A percentile compares a stretch with the other conserved stretches of the same genome.
These are phyloP conservation scores for Lecanoromycetidae sp. DNA, from an alignment of 2,329 filamentous ascomycete genomes.

Conservation along the genomic window DNA sequence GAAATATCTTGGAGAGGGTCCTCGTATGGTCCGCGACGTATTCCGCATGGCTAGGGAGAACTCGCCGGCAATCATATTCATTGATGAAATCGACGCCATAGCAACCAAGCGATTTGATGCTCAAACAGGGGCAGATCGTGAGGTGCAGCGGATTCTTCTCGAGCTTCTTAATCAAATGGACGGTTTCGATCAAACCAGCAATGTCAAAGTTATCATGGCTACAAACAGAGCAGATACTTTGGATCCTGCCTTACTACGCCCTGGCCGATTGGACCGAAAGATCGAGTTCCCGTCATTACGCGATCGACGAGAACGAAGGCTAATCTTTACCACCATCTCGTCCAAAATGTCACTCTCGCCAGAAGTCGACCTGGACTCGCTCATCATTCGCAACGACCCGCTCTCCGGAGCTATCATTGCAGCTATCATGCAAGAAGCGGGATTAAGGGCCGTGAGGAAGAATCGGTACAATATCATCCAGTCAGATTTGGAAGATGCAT, in stretches of 20 bases:
- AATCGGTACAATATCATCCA: slow-evolving; percentile 99
- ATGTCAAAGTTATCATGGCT: slow-evolving; percentile 99
- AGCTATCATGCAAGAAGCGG: slow-evolving; percentile 98
- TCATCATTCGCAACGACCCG: slow-evolving; percentile 95
- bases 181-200: slow-evolving; percentile 95
- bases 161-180: slow-evolving; percentile 99
- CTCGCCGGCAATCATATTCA: slow-evolving; percentile 97
- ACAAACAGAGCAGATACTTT: slow-evolving; percentile 97
- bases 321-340: slow-evolving; percentile 97
- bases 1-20: slow-evolving; percentile 95
- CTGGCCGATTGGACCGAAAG: slow-evolving; percentile 91
- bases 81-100: slow-evolving; percentile 97
- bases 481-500: slow-evolving; percentile 89
- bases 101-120: slow-evolving; percentile 98
- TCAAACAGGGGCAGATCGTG: slow-evolving; percentile 92
- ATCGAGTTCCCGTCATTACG: slow-evolving; percentile 96
- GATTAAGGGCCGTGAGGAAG: slow-evolving; percentile 85
- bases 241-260: slow-evolving; percentile 85
- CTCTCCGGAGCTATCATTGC: slow-evolving; percentile 91
- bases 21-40: slow-evolving; percentile 96
- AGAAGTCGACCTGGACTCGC: slow-evolving; percentile 87
- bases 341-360: slow-evolving; percentile 93
- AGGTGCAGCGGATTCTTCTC: slow-evolving; percentile 95
- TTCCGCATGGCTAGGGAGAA: slow-evolving; percentile 99
- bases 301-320: slow-evolving; percentile 82